These are phyloP conservation scores for Ophiostoma perfectum DNA, from an alignment of 2,329 filamentous ascomycete species.

Conservation along the genomic window DNA sequence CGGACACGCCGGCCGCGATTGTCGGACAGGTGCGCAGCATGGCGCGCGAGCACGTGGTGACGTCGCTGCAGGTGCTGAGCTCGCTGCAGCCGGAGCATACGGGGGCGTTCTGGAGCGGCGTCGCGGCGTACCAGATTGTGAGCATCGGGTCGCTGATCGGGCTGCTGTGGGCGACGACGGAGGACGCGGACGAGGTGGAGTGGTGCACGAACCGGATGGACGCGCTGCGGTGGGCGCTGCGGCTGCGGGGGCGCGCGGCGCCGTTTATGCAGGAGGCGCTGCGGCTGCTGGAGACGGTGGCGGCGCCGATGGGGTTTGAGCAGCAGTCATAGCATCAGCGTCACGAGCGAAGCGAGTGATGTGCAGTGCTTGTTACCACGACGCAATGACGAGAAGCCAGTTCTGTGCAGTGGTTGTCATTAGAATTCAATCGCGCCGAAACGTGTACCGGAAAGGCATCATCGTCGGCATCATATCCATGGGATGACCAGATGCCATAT, in stretches of 20 bases:
- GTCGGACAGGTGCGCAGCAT: neutral
- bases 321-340: neutral
- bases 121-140: constrained; percentile 16
- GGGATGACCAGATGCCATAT: too few species aligned
- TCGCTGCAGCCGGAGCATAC: constrained; percentile 14
- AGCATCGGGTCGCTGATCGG: constrained; percentile 12
- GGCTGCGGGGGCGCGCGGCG: constrained; percentile 10
- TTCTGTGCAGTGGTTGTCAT: too few species aligned
- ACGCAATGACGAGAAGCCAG: too few species aligned
- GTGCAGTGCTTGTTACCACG: too few species aligned
- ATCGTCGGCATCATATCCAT: too few species aligned
- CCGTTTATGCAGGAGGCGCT: constrained; percentile 15
- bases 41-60: constrained; percentile 13
- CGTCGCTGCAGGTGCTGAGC: constrained; percentile 5
- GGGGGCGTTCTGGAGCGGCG: constrained; percentile 12
- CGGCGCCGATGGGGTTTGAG: constrained; percentile 13
- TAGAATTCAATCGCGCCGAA: too few species aligned
- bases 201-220: constrained; percentile 15
- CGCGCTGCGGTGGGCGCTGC: constrained; percentile 13
- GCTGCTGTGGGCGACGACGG: constrained; percentile 16
- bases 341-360: neutral
- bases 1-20: neutral
- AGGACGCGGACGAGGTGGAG: constrained; percentile 10
- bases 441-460: too few species aligned
- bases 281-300: constrained; percentile 13